A percentile compares a stretch with the other conserved stretches of the same genome.
These are phyloP conservation scores for Stromatinia cepivora DNA, from an alignment of 2,329 filamentous ascomycete species.

Conservation along the genomic window DNA sequence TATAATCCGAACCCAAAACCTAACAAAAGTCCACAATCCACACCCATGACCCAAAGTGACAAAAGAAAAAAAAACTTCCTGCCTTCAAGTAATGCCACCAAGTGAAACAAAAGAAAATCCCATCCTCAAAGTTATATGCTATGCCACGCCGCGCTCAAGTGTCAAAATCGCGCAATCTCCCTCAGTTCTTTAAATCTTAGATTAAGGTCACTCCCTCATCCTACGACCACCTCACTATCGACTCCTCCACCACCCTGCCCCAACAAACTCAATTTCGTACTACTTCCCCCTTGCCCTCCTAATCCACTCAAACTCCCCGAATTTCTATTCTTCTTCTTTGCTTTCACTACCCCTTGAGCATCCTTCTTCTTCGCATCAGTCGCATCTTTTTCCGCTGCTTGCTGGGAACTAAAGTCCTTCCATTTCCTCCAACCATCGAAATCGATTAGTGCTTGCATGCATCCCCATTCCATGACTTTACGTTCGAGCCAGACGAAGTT, in stretches of 20 bases:
- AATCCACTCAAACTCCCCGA: slow-evolving; percentile 26
- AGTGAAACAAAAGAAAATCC: background rate
- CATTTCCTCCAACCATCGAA: slow-evolving; percentile 97
- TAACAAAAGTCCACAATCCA: background rate
- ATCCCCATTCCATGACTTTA: slow-evolving; percentile 99
- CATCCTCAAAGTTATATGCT: background rate
- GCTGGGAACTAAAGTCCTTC: slow-evolving; percentile 69
- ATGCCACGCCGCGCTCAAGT: background rate
- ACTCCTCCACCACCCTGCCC: background rate
- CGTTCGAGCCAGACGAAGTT: slow-evolving; percentile 97
- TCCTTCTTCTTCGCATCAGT: slow-evolving; percentile 29
- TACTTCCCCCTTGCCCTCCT: slow-evolving; percentile 1
- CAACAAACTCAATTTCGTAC: slow-evolving; percentile 1
- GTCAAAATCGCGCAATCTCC: background rate
- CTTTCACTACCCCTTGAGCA: slow-evolving; percentile 22
- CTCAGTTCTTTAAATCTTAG: too few relatives aligned
- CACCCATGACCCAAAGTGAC: background rate
- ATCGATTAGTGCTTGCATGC: slow-evolving; percentile 98
- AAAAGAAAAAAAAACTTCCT: slow-evolving; percentile 5
- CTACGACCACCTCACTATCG: background rate
- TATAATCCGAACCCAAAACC: slow-evolving; percentile 3
- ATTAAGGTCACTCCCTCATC: background rate
- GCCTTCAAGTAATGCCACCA: background rate
- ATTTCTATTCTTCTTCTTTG: slow-evolving; percentile 33
- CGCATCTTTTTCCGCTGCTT: slow-evolving; percentile 34